These are phyloP conservation scores for Paracorniculantispora psalliotae DNA, from an alignment of 2,329 filamentous ascomycete species.

Conservation along the genomic window DNA sequence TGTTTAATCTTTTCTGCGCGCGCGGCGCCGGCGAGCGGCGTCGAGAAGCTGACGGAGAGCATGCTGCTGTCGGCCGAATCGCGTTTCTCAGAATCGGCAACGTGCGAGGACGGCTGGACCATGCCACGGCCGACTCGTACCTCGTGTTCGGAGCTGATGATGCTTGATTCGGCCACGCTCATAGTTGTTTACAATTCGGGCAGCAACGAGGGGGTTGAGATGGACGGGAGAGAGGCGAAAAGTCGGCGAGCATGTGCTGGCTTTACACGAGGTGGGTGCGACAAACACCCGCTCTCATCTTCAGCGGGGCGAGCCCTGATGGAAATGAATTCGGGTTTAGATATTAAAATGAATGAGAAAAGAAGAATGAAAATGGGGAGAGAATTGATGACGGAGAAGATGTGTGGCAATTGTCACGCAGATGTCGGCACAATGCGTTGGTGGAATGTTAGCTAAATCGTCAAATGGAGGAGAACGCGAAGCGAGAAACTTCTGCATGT, in stretches of 20 bases:
- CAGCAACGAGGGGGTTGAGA: too few relatives aligned
- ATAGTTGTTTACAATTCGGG: neutral
- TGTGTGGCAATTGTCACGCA: neutral
- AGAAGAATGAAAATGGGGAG: neutral
- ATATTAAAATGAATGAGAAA: too few relatives aligned
- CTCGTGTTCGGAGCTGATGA: neutral
- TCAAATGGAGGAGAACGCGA: too few relatives aligned
- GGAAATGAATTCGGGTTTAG: too few relatives aligned
- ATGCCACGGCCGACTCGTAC: neutral
- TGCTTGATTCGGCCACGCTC: slow-evolving; percentile 1
- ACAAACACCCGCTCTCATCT: neutral
- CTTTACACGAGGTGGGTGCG: neutral
- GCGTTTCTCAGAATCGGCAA: neutral
- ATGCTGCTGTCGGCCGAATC: slow-evolving; percentile 22
- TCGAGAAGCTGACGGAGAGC: slow-evolving; percentile 36
- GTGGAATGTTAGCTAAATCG: too few relatives aligned
- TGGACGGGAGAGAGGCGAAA: too few relatives aligned
- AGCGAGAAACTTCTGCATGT: neutral
- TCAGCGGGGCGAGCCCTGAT: neutral
- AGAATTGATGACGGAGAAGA: neutral
- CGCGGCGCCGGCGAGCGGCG: slow-evolving; percentile 32
- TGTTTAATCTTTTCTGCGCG: slow-evolving; percentile 33
- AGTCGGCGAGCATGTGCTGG: too few relatives aligned
- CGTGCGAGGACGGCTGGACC: neutral
- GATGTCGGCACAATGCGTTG: too few relatives aligned